Evolutionary conservation across 2,329 filamentous ascomycete species (phyloP), one percentile per base, ranked within the genome.

Genomic region (Fusarium sororula): DNA sequence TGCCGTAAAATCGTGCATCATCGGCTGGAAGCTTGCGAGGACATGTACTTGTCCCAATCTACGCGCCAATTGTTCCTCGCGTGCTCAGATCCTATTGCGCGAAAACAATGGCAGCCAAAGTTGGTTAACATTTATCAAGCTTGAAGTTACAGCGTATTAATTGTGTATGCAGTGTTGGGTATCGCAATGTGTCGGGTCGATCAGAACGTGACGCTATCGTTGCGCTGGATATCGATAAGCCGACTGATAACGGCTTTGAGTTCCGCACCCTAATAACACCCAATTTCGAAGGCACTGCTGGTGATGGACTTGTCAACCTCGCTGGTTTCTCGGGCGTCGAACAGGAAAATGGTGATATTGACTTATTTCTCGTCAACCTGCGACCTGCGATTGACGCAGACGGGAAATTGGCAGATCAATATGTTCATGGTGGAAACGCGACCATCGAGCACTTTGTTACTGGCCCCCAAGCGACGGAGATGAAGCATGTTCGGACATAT

Each of bases 151-250:
- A 41, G 38, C 7, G 38, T n/a, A n/a, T 17, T 42, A 15, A 68
- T 20, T 9, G 5, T 10, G 10, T 0, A 78, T 8, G 8, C 0
- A 78, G 77, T 39, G 47, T 73, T 22, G 77, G 38, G 1, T 32
- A 45, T 15, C 67, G 79, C 11, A 82, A 83, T 50, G 37, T 75
- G 20, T 76, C 77, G 1, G 80, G 72, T 0, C 80, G 80, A 6
- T 80, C 81, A 2, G 65, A 73, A 6, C 70, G 66, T 22, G 82
- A 83, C 63, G 77, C 79, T 8, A 59, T 84, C 22, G 63, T 82
- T 6, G 79, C 74, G 6, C 28, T 83, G 15, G 75, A 83, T 26
- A 75, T 83, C 22, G 81, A 84, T 56, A 78, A 75, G 39, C 78
- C 77, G 5, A 26, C 41, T 18, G 73, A 62, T 3, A 39, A 62